These are phyloP conservation scores for Inga laurina DNA, from an alignment of 306 rosid species.

Conservation along the genomic window DNA sequence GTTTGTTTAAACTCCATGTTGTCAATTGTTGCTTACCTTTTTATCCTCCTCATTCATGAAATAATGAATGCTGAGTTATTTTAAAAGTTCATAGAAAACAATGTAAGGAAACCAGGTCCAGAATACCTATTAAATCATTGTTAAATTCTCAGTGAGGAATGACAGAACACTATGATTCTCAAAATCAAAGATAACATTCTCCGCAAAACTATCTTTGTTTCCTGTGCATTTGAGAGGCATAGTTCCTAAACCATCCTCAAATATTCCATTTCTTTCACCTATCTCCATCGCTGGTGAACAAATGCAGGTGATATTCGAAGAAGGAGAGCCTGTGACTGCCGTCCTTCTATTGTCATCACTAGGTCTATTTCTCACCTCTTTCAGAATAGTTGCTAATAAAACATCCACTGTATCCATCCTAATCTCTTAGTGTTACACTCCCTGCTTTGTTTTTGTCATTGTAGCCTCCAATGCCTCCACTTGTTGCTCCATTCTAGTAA, in stretches of 20 bases:
- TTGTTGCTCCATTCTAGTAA: no score
- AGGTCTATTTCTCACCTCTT: not conserved
- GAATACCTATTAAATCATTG: not conserved
- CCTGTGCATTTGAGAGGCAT: no score
- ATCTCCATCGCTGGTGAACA: not conserved
- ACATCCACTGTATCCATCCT: not conserved
- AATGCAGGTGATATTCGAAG: not conserved
- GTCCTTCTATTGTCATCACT: not conserved
- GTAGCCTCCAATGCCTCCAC: no score
- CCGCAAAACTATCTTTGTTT: no score
- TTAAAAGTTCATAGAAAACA: not conserved
- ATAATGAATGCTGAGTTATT: not conserved
- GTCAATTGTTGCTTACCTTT: no score
- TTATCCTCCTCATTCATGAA: conserved; percentile 9
- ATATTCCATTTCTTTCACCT: not conserved
- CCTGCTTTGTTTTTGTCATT: no score
- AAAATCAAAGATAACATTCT: no score
- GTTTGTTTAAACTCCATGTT: no score
- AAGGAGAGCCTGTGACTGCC: not conserved
- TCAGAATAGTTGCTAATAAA: not conserved
- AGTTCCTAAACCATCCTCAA: no score
- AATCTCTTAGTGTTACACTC: no score
- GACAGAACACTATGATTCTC: not conserved
- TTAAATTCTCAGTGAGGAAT: not conserved
- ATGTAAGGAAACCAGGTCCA: not conserved